Conservation (phyloP, 1,284 basidiomycete genomes). For the Anthracocystis panici-leucophaei region DNA sequence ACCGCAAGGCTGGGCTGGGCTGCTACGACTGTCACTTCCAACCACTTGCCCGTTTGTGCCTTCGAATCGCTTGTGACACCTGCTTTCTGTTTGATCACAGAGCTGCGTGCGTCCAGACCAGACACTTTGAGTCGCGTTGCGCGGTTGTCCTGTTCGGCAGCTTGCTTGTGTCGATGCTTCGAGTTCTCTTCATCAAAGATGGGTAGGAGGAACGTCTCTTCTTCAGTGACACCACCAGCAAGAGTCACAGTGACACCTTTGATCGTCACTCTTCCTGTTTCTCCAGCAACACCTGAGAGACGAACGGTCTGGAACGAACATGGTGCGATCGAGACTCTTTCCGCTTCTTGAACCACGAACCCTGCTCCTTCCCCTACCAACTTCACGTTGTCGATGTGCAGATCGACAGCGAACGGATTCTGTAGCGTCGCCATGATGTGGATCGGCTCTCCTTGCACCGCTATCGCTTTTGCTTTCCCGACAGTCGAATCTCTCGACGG, state of each 20-base stretch:
- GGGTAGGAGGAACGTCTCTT: slow-evolving; percentile 80
- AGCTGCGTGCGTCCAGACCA: slow-evolving; percentile 76
- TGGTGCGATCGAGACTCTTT: slow-evolving; percentile 77
- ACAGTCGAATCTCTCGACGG: slow-evolving; percentile 5
- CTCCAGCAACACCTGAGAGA: slow-evolving; percentile 78
- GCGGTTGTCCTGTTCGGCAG: slow-evolving; percentile 73
- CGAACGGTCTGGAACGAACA: slow-evolving; percentile 80
- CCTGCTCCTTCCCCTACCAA: slow-evolving; percentile 84
- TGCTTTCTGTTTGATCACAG: slow-evolving; percentile 37
- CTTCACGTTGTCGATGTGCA: slow-evolving; percentile 83
- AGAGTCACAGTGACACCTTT: slow-evolving; percentile 83
- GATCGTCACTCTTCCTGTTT: slow-evolving; percentile 78
- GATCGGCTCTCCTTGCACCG: slow-evolving; percentile 85
- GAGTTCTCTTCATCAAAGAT: slow-evolving; percentile 80
- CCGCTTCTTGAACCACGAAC: slow-evolving; percentile 74
- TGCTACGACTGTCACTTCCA: slow-evolving; percentile 83
- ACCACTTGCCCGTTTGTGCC: slow-evolving; percentile 24
- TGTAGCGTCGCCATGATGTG: slow-evolving; percentile 86
- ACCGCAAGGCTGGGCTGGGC: slow-evolving; percentile 88
- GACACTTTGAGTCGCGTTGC: slow-evolving; percentile 79
- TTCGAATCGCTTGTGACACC: not conserved
- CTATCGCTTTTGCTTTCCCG: slow-evolving; percentile 73
- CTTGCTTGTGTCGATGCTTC: slow-evolving; percentile 75
- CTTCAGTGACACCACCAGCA: slow-evolving; percentile 76
- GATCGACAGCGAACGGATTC: slow-evolving; percentile 90